Evolutionary conservation across 2,329 filamentous ascomycete genomes (phyloP).

Genomic region (Monosporascus cannonballus): DNA sequence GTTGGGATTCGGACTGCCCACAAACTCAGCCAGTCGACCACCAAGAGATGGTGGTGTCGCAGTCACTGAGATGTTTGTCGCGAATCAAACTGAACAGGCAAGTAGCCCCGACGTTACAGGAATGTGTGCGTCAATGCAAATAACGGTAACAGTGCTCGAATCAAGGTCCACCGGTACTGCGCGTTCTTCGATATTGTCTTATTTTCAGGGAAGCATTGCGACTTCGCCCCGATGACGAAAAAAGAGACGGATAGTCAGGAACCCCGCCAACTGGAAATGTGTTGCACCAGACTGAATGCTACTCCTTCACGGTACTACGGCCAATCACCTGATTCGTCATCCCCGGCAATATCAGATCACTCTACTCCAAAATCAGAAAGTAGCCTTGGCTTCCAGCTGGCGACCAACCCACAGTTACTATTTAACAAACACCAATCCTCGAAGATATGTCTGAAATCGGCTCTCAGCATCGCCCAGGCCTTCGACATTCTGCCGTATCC

Average conservation of each 20-base stretch:
- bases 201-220: conserved; percentile 43
- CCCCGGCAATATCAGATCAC: conserved; percentile 22
- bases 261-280: conserved; percentile 27
- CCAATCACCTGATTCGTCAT: conserved; percentile 19
- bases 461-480: conserved; percentile 39
- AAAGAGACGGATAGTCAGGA: conserved; percentile 19
- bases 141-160: conserved; percentile 33
- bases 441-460: conserved; percentile 42
- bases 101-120: neutral
- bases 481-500: conserved; percentile 42
- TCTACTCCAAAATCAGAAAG: conserved; percentile 18
- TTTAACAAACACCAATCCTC: conserved; percentile 41
- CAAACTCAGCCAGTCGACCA: conserved; percentile 30
- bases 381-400: conserved; percentile 10
- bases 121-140: conserved; percentile 5
- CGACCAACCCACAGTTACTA: conserved; percentile 26
- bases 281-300: conserved; percentile 26
- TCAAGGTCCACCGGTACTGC: conserved; percentile 45
- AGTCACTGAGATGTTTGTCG: conserved; percentile 39
- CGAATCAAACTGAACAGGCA: conserved; percentile 45
- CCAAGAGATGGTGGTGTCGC: conserved; percentile 34
- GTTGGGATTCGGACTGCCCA: conserved; percentile 27
- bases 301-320: conserved; percentile 15
- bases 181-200: conserved; percentile 45
- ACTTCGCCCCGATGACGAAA: conserved; percentile 31